phyloP scores from a whole-genome alignment of 495 filamentous ascomycete genomes.

The Podospora fimiseda region DNA sequence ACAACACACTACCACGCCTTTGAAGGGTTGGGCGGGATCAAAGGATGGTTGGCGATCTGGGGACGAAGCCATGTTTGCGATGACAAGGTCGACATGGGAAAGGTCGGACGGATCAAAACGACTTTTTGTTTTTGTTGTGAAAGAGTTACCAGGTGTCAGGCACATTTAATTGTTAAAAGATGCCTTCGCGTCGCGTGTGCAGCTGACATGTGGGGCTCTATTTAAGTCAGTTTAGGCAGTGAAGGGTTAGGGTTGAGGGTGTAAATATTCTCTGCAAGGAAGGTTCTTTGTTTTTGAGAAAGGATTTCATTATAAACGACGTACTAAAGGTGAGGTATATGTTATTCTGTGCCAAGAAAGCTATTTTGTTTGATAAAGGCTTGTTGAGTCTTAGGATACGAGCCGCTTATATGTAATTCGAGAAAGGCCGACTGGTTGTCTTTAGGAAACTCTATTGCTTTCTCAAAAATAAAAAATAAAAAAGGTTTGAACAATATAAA shows the following conservation, averaged over 20 bases:
- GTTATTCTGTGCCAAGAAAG: no score
- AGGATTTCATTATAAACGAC: no score
- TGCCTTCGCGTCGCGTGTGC: conserved; percentile 12
- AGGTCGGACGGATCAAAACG: not conserved
- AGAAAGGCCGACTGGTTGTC: no score
- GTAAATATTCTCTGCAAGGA: not conserved
- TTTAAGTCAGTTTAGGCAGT: not conserved
- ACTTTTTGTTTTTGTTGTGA: not conserved
- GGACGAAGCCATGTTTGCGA: not conserved
- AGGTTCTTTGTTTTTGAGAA: no score
- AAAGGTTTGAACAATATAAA: no score
- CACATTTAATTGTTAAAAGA: not conserved
- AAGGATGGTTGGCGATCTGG: conserved; percentile 14
- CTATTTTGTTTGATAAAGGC: no score
- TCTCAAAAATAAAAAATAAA: no score
- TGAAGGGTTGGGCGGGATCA: conserved; percentile 57
- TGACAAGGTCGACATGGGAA: not conserved
- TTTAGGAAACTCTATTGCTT: no score
- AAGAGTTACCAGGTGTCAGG: not conserved
- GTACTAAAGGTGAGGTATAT: no score
- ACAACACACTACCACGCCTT: conserved; percentile 82
- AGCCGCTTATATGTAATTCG: no score
- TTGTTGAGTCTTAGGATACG: no score
- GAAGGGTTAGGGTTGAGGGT: not conserved
- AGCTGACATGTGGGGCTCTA: conserved; percentile 12